Percentiles rank a stretch among this genome's conserved stretches.
Evolutionary conservation across 306 rosid species (phyloP).

Genomic region (Dryas octopetala): DNA sequence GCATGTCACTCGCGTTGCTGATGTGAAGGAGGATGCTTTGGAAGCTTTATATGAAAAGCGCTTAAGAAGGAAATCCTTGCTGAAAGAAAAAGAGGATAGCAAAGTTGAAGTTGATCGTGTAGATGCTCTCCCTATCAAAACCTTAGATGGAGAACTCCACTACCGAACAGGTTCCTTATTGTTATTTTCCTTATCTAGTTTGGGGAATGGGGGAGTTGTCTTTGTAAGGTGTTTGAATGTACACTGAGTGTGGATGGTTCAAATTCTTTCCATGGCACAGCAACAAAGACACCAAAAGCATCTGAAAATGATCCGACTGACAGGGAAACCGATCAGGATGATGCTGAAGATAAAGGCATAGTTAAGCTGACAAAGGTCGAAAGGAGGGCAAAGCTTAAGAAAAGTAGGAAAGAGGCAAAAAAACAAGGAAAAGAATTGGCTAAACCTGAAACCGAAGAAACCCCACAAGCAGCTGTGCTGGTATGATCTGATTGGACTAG

Average conservation of each 20-base stretch:
- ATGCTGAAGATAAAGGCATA: constrained; percentile 38
- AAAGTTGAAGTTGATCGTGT: constrained; percentile 69
- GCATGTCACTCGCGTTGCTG: constrained; percentile 93
- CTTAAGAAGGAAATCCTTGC: constrained; percentile 51
- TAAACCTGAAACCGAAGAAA: constrained; percentile 47
- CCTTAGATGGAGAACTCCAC: constrained; percentile 68
- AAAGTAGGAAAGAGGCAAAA: constrained; percentile 62
- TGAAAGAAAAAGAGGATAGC: constrained; percentile 55
- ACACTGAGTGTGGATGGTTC: neutral
- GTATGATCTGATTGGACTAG: constrained; percentile 40
- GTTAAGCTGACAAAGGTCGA: constrained; percentile 78
- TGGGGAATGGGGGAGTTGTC: neutral
- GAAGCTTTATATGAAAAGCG: constrained; percentile 87
- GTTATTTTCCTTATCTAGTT: neutral
- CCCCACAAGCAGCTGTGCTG: constrained; percentile 80
- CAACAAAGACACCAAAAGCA: constrained; percentile 33
- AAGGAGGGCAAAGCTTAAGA: constrained; percentile 80
- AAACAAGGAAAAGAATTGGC: constrained; percentile 66
- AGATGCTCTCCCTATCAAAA: constrained; percentile 89
- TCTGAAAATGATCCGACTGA: constrained; percentile 40
- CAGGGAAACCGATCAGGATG: constrained; percentile 49
- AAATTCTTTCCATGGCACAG: constrained; percentile 32
- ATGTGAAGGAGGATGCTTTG: constrained; percentile 81
- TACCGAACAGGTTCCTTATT: constrained; percentile 53
- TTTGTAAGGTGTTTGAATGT: neutral